Conservation (phyloP, 2,329 filamentous ascomycete species). For the Tolypocladium nubicola region DNA sequence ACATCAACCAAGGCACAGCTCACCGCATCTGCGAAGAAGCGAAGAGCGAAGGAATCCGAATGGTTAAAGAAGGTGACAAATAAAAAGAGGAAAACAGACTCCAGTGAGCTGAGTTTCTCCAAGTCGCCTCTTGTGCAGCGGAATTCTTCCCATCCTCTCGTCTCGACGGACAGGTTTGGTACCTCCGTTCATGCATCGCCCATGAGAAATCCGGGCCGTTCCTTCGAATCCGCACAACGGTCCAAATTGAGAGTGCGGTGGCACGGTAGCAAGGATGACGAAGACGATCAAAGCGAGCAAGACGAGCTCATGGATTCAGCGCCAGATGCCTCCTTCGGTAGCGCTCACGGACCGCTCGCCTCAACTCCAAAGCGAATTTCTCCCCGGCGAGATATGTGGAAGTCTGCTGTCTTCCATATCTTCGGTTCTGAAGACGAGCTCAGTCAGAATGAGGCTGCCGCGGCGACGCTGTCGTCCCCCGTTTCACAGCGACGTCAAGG, state of each 20-base stretch:
- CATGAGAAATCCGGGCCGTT: not conserved
- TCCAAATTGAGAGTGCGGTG: not conserved
- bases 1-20: constrained; percentile 3
- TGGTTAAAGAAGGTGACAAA: constrained; percentile 20
- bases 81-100: constrained; percentile 17
- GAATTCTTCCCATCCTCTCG: not conserved
- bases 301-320: constrained; percentile 7
- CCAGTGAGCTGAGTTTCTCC: not conserved
- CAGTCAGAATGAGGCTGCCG: constrained; percentile 6
- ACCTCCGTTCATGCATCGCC: not conserved
- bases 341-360: not conserved
- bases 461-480: constrained; percentile 15
- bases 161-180: not conserved
- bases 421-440: constrained; percentile 7
- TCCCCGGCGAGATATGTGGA: constrained; percentile 5
- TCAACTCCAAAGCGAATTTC: constrained; percentile 7
- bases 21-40: constrained; percentile 11
- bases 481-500: constrained; percentile 12
- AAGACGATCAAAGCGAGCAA: constrained; percentile 2
- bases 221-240: not conserved
- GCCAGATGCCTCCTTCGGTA: constrained; percentile 2
- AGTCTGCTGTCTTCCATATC: not conserved
- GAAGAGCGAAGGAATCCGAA: constrained; percentile 14
- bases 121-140: not conserved
- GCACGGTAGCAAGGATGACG: not conserved